Evolutionary conservation across 2,329 filamentous ascomycete species (phyloP).

Genomic region (Tolypocladium album): DNA sequence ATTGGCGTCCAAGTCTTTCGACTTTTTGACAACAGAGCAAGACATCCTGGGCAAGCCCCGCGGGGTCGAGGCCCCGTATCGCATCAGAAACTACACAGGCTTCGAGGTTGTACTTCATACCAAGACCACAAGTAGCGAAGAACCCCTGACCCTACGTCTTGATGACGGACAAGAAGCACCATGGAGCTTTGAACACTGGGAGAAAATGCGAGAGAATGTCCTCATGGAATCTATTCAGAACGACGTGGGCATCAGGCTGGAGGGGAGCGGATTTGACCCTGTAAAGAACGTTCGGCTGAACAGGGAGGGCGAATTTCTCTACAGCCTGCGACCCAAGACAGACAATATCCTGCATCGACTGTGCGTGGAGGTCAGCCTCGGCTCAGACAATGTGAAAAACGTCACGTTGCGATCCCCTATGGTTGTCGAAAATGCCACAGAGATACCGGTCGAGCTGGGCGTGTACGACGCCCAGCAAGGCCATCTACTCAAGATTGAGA

Average conservation of each 20-base stretch:
- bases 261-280: constrained; percentile 88
- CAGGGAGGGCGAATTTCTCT: constrained; percentile 88
- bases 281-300: constrained; percentile 82
- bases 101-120: constrained; percentile 82
- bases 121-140: constrained; percentile 53
- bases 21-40: constrained; percentile 74
- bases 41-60: constrained; percentile 90
- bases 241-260: constrained; percentile 70
- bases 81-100: constrained; percentile 90
- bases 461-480: constrained; percentile 82
- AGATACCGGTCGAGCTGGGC: constrained; percentile 89
- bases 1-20: constrained; percentile 81
- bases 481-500: constrained; percentile 92
- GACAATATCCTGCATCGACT: constrained; percentile 80
- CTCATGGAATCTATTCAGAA: constrained; percentile 73
- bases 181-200: constrained; percentile 96
- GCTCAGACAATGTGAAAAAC: constrained; percentile 94
- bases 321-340: constrained; percentile 78
- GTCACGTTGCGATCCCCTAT: constrained; percentile 91
- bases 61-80: constrained; percentile 83
- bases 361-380: constrained; percentile 82
- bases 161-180: constrained; percentile 83
- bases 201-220: constrained; percentile 88
- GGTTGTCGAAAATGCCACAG: constrained; percentile 88
- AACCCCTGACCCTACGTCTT: constrained; percentile 63